phyloP scores from a whole-genome alignment of 345 rosid genomes.

The Kandelia obovata region DNA sequence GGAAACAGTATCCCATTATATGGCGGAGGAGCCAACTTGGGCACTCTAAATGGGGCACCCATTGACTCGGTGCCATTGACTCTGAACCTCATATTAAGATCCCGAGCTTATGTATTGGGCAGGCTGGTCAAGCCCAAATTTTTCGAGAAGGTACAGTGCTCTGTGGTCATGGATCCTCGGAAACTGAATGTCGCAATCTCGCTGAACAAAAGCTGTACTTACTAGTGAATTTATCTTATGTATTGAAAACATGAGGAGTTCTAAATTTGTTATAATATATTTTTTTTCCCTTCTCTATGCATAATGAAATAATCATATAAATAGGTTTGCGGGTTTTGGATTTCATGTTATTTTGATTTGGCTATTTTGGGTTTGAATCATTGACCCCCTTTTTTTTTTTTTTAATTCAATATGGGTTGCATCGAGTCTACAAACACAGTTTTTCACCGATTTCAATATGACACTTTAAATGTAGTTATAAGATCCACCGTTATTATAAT shows the following conservation, averaged over 20 bases:
- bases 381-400: no score
- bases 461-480: no score
- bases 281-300: no score
- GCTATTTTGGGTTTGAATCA: no score
- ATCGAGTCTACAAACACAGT: no score
- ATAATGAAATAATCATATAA: no score
- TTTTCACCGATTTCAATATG: no score
- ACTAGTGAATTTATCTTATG: constrained; percentile 14
- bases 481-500: no score
- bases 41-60: constrained; percentile 50
- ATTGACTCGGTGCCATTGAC: constrained; percentile 46
- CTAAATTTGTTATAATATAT: no score
- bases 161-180: constrained; percentile 46
- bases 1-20: constrained; percentile 53
- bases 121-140: constrained; percentile 55
- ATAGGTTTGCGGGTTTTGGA: no score
- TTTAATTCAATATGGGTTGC: no score
- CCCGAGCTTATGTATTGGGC: constrained; percentile 62
- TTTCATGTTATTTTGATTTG: no score
- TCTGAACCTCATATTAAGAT: constrained; percentile 46
- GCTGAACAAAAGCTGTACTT: constrained; percentile 48
- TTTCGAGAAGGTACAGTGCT: constrained; percentile 46
- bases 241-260: neutral
- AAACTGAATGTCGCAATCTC: constrained; percentile 45
- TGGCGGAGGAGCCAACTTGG: constrained; percentile 58